Evolutionary conservation across 2,329 filamentous ascomycete genomes (phyloP), one percentile per base, ranked within the genome.

Genomic region (Ophiostoma perfectum): DNA sequence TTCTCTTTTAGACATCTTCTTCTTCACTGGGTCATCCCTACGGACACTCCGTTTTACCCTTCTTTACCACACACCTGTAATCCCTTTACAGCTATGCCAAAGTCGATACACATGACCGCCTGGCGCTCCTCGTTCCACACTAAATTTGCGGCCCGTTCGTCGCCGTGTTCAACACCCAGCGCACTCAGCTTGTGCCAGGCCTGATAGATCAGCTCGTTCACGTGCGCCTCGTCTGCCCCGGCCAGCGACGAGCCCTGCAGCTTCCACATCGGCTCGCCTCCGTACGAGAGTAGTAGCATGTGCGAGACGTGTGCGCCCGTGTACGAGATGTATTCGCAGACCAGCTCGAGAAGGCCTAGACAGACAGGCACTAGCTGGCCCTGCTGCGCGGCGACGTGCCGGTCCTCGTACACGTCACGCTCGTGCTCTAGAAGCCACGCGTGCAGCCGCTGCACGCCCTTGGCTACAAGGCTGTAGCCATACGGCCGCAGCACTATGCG

Each of bases 231-330:
- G 18, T 55, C 49, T 9, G 49, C 49, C 18, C n/a, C 49, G 16
- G 49, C 49, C 5, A 55, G 49, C n/a, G 55, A 60, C 7, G 55
- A 38, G 8, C 11, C n/a, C 55, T 39, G 11, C 3, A 27, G 27
- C n/a, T 60, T 60, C 55, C 55, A 60, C 42, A 67, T 2, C 14
- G 42, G 52, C 47, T 68, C 66, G 9, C 66, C 69, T n/a, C n/a
- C 58, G 39, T 65, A 70, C 18, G 69, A 65, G 12, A 70, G n/a
- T 9, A 68, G 47, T 60, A 68, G 47, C 69, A 70, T 70, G n/a
- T 70, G 58, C 12, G 65, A 27, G 66, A 70, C 18, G 16, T 58
- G 55, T 14, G 64, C 64, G 6, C 66, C 64, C 8, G 38, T 11
- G n/a, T 52, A 62, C 11, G 62, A 27, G 1, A 41, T 39, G 49